Percentiles rank a stretch among this genome's conserved stretches.
phyloP scores from a whole-genome alignment of 2,329 filamentous ascomycete species.

The Diplodia corticola region DNA sequence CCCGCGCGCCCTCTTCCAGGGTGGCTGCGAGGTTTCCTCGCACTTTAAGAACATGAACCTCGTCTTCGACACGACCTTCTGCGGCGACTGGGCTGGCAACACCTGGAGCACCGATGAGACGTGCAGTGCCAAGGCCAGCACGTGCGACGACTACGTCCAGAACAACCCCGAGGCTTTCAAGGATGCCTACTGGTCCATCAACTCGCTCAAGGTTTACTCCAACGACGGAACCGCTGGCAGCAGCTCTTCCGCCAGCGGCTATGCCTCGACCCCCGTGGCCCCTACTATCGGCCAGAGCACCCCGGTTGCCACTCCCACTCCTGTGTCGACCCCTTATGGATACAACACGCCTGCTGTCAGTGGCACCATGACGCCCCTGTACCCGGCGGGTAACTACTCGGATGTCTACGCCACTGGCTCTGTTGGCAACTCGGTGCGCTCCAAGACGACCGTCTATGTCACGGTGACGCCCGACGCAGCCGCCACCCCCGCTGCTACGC shows the following conservation, averaged over 20 bases:
- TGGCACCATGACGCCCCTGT: neutral
- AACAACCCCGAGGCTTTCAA: conserved; percentile 69
- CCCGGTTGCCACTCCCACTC: neutral
- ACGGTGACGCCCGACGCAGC: neutral
- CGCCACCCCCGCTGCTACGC: conserved; percentile 1
- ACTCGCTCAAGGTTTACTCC: conserved; percentile 42
- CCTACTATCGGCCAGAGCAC: neutral
- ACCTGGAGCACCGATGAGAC: conserved; percentile 60
- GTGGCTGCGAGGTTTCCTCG: conserved; percentile 68
- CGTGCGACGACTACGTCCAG: conserved; percentile 72
- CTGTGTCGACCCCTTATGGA: neutral
- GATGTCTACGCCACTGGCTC: neutral
- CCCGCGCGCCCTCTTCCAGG: conserved; percentile 68
- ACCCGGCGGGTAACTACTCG: neutral
- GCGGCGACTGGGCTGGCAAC: conserved; percentile 80
- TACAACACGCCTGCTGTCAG: neutral
- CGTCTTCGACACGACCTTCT: conserved; percentile 81
- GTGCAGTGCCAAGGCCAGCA: conserved; percentile 61
- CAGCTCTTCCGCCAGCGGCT: neutral
- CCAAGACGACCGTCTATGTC: conserved; percentile 3
- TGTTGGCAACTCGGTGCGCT: neutral
- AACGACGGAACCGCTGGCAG: neutral
- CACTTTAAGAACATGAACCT: conserved; percentile 74
- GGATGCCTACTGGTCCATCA: conserved; percentile 74
- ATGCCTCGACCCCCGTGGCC: neutral